Base-by-base conservation (phyloP, 1,284 basidiomycete genomes). In the Fistulinella cinereoalba region DNA sequence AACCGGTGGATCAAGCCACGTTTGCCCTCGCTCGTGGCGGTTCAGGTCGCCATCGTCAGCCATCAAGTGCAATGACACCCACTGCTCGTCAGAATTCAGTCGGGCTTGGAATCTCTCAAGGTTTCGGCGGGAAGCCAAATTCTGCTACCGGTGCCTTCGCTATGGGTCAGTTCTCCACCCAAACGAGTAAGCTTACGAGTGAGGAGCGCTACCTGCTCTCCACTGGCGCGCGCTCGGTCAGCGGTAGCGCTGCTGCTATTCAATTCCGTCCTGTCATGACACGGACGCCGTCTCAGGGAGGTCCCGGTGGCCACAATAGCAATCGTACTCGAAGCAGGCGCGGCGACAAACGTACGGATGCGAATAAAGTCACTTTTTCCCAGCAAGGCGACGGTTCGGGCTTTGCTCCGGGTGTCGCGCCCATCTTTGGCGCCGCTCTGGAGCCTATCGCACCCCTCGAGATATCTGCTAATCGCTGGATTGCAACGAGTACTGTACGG, bases 391-490 rank as follows among this genome's bases (percentile, higher is more conserved):
- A 73, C 28, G 67, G 65, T 19, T 57, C 59, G 23, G 55, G 54
- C 36, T 66, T 60, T 52, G 38, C 13, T 3, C 34, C 56, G 10
- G 54, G 56, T 41, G 27, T 3, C 16, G 1, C 31, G 5, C 43
- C 49, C 18, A 11, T 53, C 6, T 7, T 54, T 24, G 50, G 57
- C 21, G 45, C 54, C 50, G 52, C 58, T 13, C 48, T 77, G 19
- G 86, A 88, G 50, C 81, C 80, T 49, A 80, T 94, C 41, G 85
- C 74, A 16, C 92, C 92, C 5, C 79, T 95, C 13, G 84, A 87
- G 59, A 67, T 73, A 29, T 81, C 85, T 15, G 88, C 83, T 47
- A 95, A 95, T 65, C 82, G 92, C 48, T 98, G 96, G 96, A 79
- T 75, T 12, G 65, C 71, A 1, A 58, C 56, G 19, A 75, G 74